Evolutionary conservation across 352 stramenopile species (phyloP), one percentile per base, ranked within the genome.

Genomic region (Globisporangium recalcitrans): DNA sequence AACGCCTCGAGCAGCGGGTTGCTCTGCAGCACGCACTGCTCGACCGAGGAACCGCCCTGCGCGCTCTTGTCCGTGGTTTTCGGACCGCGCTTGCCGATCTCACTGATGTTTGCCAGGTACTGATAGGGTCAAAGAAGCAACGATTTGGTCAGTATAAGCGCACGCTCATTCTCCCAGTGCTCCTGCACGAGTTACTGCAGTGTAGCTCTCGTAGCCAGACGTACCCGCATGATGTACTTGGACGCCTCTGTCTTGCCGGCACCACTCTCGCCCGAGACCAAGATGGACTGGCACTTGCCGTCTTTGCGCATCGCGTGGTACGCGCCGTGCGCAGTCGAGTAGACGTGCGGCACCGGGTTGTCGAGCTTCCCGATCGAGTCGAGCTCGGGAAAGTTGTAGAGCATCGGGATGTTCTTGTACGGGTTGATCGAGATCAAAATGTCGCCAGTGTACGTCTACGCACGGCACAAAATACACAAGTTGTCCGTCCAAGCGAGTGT

Each of bases 391-490:
- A 96, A 91, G 71, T 95, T 95, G 74, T 97, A 97, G 22, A 96
- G 75, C 76, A 95, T 88, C 53, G 87, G 82, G 56, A 97, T 94
- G 71, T 93, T 92, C 82, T 98, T 97, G 87, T 98, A 98, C 57
- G 95, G 95, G 72, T 98, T 98, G 62, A 98, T 96, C 38, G 90
- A 97, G 75, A 98, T 98, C 42, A 98, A 73, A 21, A 98, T 96
- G 60, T 98, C 93, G 27, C 91, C 91, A 38, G 91, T 97, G 65
- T 96, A 98, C 36, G 95, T 98, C 76, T 93, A 65, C 24, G 34
- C 3, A 53, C 7, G 49, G 19, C 31, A 56, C 4, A 42, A 19
- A 58, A 29, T 5, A 48, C 14, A 62, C 36, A 19, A 21, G 4
- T 44, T 4, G 8, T 10, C 32, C n/a, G n/a, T n/a, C 9, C 32